phyloP scores from a whole-genome alignment of 257 asterid species.

The Cruciata laevipes region DNA sequence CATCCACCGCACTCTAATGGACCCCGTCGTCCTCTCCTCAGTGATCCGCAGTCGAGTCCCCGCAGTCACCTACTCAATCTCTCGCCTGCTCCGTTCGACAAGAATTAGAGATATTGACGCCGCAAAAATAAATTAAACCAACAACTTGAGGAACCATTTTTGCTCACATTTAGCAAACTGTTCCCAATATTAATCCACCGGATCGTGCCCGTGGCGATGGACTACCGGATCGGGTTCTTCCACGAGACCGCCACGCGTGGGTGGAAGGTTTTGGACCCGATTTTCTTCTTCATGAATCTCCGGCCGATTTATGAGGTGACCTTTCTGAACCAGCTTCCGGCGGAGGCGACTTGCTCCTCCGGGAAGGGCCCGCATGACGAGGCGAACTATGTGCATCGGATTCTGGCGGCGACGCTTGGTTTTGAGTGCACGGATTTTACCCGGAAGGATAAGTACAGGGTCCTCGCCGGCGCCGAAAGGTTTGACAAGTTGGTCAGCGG shows the following conservation, averaged over 20 bases:
- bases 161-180: slow-evolving; percentile 66
- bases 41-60: slow-evolving; percentile 70
- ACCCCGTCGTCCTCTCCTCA: slow-evolving; percentile 73
- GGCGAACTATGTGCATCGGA: slow-evolving; percentile 85
- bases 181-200: slow-evolving; percentile 78
- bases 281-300: slow-evolving; percentile 90
- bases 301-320: slow-evolving; percentile 77
- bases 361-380: slow-evolving; percentile 84
- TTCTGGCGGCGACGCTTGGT: slow-evolving; percentile 77
- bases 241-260: slow-evolving; percentile 90
- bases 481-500: slow-evolving; percentile 14
- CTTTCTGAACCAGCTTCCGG: slow-evolving; percentile 62
- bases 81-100: slow-evolving; percentile 64
- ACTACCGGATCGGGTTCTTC: slow-evolving; percentile 67
- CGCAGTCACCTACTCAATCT: slow-evolving; percentile 74
- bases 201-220: slow-evolving; percentile 85
- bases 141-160: slow-evolving; percentile 66
- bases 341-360: slow-evolving; percentile 66
- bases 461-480: slow-evolving; percentile 34
- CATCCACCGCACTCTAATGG: slow-evolving; percentile 80
- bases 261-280: slow-evolving; percentile 77
- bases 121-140: slow-evolving; percentile 40
- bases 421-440: slow-evolving; percentile 88
- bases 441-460: slow-evolving; percentile 76
- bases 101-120: slow-evolving; percentile 63